Percentiles rank a stretch among this genome's conserved stretches.
Conservation (phyloP, 805 yeast species). For the Pichia insulana region DNA sequence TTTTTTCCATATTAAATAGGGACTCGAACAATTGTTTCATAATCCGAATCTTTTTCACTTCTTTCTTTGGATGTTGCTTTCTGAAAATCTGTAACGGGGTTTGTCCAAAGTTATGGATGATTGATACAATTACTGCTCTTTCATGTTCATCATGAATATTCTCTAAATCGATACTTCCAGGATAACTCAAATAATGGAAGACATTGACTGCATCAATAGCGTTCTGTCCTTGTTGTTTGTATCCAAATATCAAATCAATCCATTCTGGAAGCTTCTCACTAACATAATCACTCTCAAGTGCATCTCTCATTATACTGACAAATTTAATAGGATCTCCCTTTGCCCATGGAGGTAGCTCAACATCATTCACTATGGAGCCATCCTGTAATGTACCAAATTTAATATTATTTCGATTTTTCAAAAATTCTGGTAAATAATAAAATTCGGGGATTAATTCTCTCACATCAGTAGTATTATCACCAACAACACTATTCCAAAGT, state of each 20-base stretch:
- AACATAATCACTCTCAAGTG: conserved; percentile 75
- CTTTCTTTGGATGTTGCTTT: conserved; percentile 54
- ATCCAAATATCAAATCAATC: conserved; percentile 83
- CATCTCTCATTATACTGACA: conserved; percentile 68
- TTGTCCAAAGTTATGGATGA: conserved; percentile 88
- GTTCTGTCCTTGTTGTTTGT: conserved; percentile 62
- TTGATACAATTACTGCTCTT: conserved; percentile 68
- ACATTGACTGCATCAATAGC: conserved; percentile 66
- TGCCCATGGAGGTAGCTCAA: conserved; percentile 77
- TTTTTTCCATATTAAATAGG: background rate
- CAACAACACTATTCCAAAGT: conserved; percentile 75
- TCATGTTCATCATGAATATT: conserved; percentile 65
- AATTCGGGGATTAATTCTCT: conserved; percentile 84
- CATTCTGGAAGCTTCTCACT: conserved; percentile 68
- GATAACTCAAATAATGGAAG: conserved; percentile 76
- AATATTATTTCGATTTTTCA: conserved; percentile 54
- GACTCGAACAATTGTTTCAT: conserved; percentile 1
- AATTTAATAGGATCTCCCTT: conserved; percentile 66
- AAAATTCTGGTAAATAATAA: conserved; percentile 71
- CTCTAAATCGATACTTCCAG: conserved; percentile 75
- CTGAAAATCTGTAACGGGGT: conserved; percentile 70
- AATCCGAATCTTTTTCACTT: conserved; percentile 12
- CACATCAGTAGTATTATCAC: conserved; percentile 79
- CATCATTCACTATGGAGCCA: conserved; percentile 49
- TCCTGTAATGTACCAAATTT: conserved; percentile 66